These are phyloP conservation scores for Stemphylium beticola DNA, from an alignment of 2,329 filamentous ascomycete species.

Conservation along the genomic window DNA sequence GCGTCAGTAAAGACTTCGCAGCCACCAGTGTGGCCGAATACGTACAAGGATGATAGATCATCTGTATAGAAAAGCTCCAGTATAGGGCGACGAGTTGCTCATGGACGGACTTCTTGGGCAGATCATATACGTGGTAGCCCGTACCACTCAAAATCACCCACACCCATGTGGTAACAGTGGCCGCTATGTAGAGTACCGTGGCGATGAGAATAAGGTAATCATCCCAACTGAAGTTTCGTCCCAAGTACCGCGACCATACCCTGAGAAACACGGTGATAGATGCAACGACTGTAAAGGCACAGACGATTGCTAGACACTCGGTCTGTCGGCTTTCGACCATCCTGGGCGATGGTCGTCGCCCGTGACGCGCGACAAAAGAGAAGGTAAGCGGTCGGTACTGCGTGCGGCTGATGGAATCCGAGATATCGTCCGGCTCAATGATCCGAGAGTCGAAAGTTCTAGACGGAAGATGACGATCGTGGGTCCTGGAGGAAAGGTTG, in stretches of 20 bases:
- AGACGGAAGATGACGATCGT: slow-evolving; percentile 7
- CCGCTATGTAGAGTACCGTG: slow-evolving; percentile 29
- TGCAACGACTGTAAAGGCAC: slow-evolving; percentile 37
- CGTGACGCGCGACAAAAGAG: background rate
- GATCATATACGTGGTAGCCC: slow-evolving; percentile 41
- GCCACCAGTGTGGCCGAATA: background rate
- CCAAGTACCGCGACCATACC: slow-evolving; percentile 36
- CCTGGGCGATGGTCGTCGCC: background rate
- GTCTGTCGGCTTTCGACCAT: slow-evolving; percentile 40
- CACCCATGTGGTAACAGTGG: slow-evolving; percentile 33
- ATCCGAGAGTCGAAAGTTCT: background rate
- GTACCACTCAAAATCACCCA: slow-evolving; percentile 41
- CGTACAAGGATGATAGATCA: slow-evolving; percentile 45
- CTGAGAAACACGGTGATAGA: slow-evolving; percentile 36
- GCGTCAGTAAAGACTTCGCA: slow-evolving; percentile 1
- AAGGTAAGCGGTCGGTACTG: background rate
- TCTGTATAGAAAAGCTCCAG: slow-evolving; percentile 47
- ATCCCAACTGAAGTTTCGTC: slow-evolving; percentile 43
- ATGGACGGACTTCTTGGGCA: slow-evolving; percentile 37
- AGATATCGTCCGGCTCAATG: background rate
- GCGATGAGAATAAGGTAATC: slow-evolving; percentile 40
- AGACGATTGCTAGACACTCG: slow-evolving; percentile 33
- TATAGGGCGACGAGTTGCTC: slow-evolving; percentile 35
- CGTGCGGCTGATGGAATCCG: background rate
- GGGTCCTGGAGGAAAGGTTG: slow-evolving; percentile 6